Percentiles rank a stretch among this genome's conserved stretches.
Evolutionary conservation across 1,139 yeast genomes (phyloP).

Genomic region (Yamadazyma dushanensis): DNA sequence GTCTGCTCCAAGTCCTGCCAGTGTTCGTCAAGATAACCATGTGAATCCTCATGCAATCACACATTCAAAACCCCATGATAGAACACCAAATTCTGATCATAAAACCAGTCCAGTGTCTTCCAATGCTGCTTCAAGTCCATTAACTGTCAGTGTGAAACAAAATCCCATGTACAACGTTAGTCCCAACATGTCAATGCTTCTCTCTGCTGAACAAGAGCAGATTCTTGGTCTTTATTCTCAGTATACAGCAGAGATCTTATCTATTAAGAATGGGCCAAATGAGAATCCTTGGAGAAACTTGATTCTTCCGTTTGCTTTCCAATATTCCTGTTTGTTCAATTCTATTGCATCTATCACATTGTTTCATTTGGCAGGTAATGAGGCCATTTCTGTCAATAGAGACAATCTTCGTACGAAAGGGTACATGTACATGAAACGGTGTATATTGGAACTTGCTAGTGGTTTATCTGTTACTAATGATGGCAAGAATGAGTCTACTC

Average conservation of each 20-base stretch:
- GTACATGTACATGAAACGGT: constrained; percentile 56
- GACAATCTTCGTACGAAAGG: constrained; percentile 48
- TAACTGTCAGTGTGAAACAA: constrained; percentile 9
- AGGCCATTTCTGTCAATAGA: constrained; percentile 36
- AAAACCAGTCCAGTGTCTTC: not conserved
- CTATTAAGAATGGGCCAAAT: constrained; percentile 60
- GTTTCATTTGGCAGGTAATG: constrained; percentile 56
- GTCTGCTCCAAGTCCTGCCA: constrained; percentile 6
- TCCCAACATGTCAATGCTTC: constrained; percentile 5
- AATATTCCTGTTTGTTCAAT: constrained; percentile 56
- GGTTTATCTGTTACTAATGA: constrained; percentile 43
- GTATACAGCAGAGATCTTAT: constrained; percentile 62
- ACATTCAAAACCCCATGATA: not conserved
- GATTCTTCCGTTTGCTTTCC: constrained; percentile 54
- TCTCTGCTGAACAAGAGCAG: constrained; percentile 32
- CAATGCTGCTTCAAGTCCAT: constrained; percentile 2
- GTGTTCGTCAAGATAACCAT: not conserved
- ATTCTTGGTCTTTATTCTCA: constrained; percentile 35
- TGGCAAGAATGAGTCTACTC: constrained; percentile 15
- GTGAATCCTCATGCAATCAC: constrained; percentile 6
- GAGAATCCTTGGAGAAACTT: constrained; percentile 71
- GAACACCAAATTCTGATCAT: not conserved
- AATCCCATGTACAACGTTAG: constrained; percentile 7
- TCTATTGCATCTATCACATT: constrained; percentile 67
- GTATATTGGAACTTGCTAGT: constrained; percentile 58